phyloP scores from a whole-genome alignment of 2,329 filamentous ascomycete species.

The Arthrobotrys conoides region DNA sequence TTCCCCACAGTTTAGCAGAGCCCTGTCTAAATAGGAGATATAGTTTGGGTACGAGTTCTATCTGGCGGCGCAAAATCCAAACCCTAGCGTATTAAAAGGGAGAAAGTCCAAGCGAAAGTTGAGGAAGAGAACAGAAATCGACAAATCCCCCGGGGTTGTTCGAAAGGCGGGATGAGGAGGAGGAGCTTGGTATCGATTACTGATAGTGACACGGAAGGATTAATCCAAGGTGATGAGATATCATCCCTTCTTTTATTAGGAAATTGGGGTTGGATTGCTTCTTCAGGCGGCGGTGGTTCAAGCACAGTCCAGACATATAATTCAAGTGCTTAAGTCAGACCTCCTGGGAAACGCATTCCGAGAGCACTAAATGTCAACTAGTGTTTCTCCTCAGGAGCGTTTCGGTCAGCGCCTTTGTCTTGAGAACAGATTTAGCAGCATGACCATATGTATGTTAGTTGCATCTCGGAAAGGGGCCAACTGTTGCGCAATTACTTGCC shows the following conservation, averaged over 20 bases:
- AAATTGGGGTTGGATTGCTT: constrained; percentile 52
- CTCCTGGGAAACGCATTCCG: constrained; percentile 52
- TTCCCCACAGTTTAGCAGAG: constrained; percentile 54
- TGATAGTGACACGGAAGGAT: constrained; percentile 40
- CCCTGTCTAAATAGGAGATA: constrained; percentile 57
- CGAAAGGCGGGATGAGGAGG: constrained; percentile 25
- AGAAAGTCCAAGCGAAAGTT: constrained; percentile 46
- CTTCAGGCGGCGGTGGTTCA: constrained; percentile 44
- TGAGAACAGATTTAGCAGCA: constrained; percentile 42
- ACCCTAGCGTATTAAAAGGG: constrained; percentile 9
- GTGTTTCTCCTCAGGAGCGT: constrained; percentile 53
- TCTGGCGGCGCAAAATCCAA: constrained; percentile 14
- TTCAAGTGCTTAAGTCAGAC: constrained; percentile 23
- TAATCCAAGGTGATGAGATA: constrained; percentile 34
- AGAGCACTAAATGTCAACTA: constrained; percentile 37
- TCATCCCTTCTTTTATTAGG: constrained; percentile 51
- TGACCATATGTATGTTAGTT: constrained; percentile 1
- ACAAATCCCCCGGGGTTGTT: constrained; percentile 10
- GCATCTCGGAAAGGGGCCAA: constrained; percentile 46
- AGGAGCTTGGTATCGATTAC: constrained; percentile 36
- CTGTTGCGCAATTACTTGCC: constrained; percentile 43
- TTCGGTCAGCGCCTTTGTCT: constrained; percentile 38
- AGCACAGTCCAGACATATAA: constrained; percentile 41
- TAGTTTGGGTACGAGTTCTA: constrained; percentile 14
- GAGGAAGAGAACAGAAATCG: constrained; percentile 23